phyloP scores from a whole-genome alignment of 2,329 filamentous ascomycete genomes.

The Alternaria sp. region DNA sequence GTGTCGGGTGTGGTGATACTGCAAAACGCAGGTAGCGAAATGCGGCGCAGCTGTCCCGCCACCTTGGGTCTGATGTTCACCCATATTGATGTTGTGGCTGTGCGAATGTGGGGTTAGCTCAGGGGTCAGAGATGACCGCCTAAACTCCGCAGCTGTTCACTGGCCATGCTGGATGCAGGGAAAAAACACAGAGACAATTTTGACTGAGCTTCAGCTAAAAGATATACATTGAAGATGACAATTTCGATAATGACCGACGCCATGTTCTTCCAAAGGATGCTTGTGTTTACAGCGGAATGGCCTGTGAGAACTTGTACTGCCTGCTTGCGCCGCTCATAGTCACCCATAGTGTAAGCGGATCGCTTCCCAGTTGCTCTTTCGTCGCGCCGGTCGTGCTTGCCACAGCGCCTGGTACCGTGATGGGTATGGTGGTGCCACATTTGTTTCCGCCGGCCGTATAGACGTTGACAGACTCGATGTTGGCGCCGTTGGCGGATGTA shows the following conservation, averaged over 20 bases:
- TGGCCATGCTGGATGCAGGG: not conserved
- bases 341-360: conserved; percentile 50
- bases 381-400: conserved; percentile 53
- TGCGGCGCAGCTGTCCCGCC: not conserved
- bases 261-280: not conserved
- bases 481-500: conserved; percentile 50
- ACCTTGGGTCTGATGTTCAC: not conserved
- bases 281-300: conserved; percentile 31
- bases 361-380: conserved; percentile 61
- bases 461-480: conserved; percentile 60
- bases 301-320: conserved; percentile 41
- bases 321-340: conserved; percentile 46
- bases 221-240: conserved; percentile 13
- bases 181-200: not conserved
- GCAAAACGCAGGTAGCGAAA: not conserved
- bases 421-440: conserved; percentile 60
- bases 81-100: conserved; percentile 15
- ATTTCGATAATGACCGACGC: not conserved
- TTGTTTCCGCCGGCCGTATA: conserved; percentile 55
- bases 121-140: conserved; percentile 1
- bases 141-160: not conserved
- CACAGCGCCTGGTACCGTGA: conserved; percentile 59
- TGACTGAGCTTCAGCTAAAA: not conserved
- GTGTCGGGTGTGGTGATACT: not conserved
- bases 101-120: not conserved